These are phyloP conservation scores for Paraurostyla sp. DNA, from an alignment of 73 alveolate genomes.

Conservation along the genomic window DNA sequence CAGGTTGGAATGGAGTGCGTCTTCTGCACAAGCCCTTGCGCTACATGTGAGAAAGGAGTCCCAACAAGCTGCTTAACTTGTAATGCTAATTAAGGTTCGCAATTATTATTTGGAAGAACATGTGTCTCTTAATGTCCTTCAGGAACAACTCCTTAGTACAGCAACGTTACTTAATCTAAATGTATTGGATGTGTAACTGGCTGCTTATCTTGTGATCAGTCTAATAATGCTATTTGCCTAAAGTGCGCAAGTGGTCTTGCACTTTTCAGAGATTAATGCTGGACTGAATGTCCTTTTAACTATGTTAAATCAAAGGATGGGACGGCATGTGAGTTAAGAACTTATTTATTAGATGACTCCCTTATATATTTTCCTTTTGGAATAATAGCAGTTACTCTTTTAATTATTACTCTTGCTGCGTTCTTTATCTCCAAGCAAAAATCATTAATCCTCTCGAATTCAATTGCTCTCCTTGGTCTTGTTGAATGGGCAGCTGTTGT, in stretches of 20 bases:
- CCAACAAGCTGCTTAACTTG: slow-evolving; percentile 65
- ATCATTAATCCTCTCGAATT: slow-evolving; percentile 41
- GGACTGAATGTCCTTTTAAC: slow-evolving; percentile 47
- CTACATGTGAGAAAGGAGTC: slow-evolving; percentile 54
- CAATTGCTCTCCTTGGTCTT: slow-evolving; percentile 39
- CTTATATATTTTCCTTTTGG: slow-evolving; percentile 59
- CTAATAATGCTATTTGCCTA: slow-evolving; percentile 25
- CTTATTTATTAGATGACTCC: slow-evolving; percentile 18
- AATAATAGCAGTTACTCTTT: not conserved
- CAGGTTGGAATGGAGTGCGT: slow-evolving; percentile 53
- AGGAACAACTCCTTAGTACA: slow-evolving; percentile 19
- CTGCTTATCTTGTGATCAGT: slow-evolving; percentile 21
- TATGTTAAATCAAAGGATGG: slow-evolving; percentile 42
- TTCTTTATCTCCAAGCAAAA: not conserved
- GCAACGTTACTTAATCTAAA: not conserved
- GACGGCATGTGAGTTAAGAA: slow-evolving; percentile 40
- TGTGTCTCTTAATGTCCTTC: slow-evolving; percentile 65
- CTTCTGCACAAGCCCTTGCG: slow-evolving; percentile 64
- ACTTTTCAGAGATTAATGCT: not conserved
- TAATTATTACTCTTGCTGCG: not conserved
- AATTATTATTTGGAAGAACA: slow-evolving; percentile 21
- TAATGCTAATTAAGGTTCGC: not conserved
- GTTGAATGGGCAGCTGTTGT: slow-evolving; percentile 40
- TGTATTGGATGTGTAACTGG: slow-evolving; percentile 47
- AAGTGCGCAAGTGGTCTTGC: slow-evolving; percentile 22